phyloP scores from a whole-genome alignment of 2,329 filamentous ascomycete species.

The Colletotrichum sp. region DNA sequence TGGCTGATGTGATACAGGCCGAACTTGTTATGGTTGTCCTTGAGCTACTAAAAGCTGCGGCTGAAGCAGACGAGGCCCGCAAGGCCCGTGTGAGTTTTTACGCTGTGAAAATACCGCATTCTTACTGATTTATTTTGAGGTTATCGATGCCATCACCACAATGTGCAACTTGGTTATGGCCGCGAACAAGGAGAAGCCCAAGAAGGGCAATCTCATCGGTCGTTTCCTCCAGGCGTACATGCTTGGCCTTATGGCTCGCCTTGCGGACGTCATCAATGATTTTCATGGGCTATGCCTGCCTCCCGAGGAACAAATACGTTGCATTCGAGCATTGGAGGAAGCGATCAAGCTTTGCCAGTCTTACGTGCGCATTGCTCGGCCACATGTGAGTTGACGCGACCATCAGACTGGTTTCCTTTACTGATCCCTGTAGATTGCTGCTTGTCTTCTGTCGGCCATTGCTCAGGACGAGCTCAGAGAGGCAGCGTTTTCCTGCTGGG shows the following conservation, averaged over 20 bases:
- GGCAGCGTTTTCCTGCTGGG: constrained; percentile 84
- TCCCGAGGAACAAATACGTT: constrained; percentile 74
- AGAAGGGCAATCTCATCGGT: constrained; percentile 65
- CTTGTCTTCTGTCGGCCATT: constrained; percentile 88
- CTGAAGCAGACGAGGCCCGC: constrained; percentile 66
- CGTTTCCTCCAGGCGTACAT: constrained; percentile 84
- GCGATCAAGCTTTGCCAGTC: constrained; percentile 80
- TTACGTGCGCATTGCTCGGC: constrained; percentile 79
- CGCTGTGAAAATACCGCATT: not conserved
- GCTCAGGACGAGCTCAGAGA: constrained; percentile 76
- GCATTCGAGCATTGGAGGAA: constrained; percentile 84
- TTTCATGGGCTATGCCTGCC: constrained; percentile 56
- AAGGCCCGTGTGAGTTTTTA: constrained; percentile 59
- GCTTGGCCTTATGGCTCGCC: constrained; percentile 83
- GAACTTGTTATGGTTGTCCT: constrained; percentile 80
- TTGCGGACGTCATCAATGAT: constrained; percentile 82
- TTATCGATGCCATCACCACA: constrained; percentile 51
- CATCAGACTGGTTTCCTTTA: constrained; percentile 26
- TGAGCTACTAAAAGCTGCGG: constrained; percentile 81
- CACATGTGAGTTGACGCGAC: constrained; percentile 66
- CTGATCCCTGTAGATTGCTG: constrained; percentile 70
- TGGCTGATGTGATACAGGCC: constrained; percentile 73
- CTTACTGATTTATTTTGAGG: constrained; percentile 34
- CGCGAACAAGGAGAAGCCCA: constrained; percentile 49
- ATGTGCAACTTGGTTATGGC: constrained; percentile 48